Percentiles rank a stretch among this genome's conserved stretches.
phyloP scores from a whole-genome alignment of 805 yeast genomes.

The Kregervanrija fluxuum region DNA sequence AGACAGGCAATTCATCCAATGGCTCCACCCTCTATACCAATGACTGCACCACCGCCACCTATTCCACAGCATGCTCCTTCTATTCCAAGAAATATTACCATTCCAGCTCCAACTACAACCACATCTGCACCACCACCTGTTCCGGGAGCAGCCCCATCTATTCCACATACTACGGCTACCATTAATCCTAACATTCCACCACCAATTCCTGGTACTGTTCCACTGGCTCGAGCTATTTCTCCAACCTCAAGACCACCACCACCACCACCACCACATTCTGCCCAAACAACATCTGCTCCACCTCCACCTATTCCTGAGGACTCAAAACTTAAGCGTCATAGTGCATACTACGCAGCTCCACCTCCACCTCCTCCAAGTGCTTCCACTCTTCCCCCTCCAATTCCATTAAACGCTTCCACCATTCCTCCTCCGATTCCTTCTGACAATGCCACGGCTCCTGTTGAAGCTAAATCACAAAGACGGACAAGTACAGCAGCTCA shows the following conservation, averaged over 20 bases:
- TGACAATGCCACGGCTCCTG: slow-evolving; percentile 14
- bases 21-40: slow-evolving; percentile 6
- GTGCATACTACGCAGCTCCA: slow-evolving; percentile 4
- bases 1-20: no score
- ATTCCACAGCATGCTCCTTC: slow-evolving; percentile 10
- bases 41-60: slow-evolving; percentile 13
- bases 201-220: neutral
- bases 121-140: slow-evolving; percentile 10
- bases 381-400: slow-evolving; percentile 15
- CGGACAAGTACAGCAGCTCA: neutral
- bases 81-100: slow-evolving; percentile 4
- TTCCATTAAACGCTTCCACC: neutral
- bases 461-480: slow-evolving; percentile 13
- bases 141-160: slow-evolving; percentile 19
- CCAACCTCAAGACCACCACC: slow-evolving; percentile 5
- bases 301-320: slow-evolving; percentile 1
- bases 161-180: slow-evolving; percentile 6
- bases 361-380: slow-evolving; percentile 9
- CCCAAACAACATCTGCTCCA: slow-evolving; percentile 9
- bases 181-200: neutral
- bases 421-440: slow-evolving; percentile 15
- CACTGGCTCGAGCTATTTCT: slow-evolving; percentile 2
- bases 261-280: slow-evolving; percentile 17
- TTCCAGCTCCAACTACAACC: slow-evolving; percentile 2
- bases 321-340: no score